Evolutionary conservation across 768 basidiomycete species (phyloP), one percentile per base, ranked within the genome.

Genomic region (Imleria badia): DNA sequence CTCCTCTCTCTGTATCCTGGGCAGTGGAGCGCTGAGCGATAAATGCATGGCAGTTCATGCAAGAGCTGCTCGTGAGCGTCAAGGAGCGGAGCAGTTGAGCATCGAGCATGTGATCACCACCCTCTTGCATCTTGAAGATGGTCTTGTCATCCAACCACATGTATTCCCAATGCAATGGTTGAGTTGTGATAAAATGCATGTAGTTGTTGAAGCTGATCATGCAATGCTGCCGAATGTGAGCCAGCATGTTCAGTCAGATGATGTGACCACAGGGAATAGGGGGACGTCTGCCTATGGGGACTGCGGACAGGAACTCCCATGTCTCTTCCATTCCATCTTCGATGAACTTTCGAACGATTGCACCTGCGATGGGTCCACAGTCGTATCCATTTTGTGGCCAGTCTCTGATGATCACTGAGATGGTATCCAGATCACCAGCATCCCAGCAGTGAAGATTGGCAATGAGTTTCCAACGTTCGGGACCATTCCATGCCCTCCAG

Each of bases 351-450:
- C n/a, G 22, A 11, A 55, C 39, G 1, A 55, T 5, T 3, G 42
- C 20, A 34, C 42, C 45, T 3, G 36, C 11, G 14, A 44, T 55
- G 1, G 54, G 54, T n/a, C 54, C 48, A 45, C 48, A 55, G 33
- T 55, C 43, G 20, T 55, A 55, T 2, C 54, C 54, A 55, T 55
- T 55, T 26, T 55, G 54, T 6, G 3, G 22, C 54, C 54, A 54
- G 11, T 56, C 52, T 15, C 23, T 33, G 1, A 6, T 11, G 3
- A 33, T 3, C 3, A 55, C 35, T 0, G 20, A 1, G 17, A 55
- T 36, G 3, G 3, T 6, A 1, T 45, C 36, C 3, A 34, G 3
- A 33, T 52, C 26, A 5, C 30, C 40, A 7, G 29, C 29, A 26
- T 47, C 11, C 51, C 55, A 56, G 1, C 9, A 2, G 14, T 56